Percentiles rank a stretch among this genome's conserved stretches.
These are phyloP conservation scores for Rutstroemia sp. DNA, from an alignment of 2,329 filamentous ascomycete species.

Conservation along the genomic window DNA sequence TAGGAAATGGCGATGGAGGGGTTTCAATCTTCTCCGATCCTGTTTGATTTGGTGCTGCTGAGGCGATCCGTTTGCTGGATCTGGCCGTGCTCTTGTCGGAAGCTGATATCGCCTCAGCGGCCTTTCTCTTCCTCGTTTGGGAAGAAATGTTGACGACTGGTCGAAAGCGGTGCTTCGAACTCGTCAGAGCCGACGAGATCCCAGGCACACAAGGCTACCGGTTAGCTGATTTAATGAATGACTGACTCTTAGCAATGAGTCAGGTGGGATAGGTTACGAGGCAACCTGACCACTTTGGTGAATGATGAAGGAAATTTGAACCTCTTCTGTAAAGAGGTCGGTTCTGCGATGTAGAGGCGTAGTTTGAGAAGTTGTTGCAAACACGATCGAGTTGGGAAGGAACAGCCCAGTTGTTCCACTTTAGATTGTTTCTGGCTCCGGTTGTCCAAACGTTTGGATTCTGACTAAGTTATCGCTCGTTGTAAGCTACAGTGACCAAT, in stretches of 20 bases:
- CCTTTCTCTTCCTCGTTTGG: constrained; percentile 44
- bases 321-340: too few relatives aligned
- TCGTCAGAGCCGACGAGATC: constrained; percentile 22
- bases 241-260: constrained; percentile 1
- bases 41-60: constrained; percentile 28
- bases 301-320: background rate
- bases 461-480: too few relatives aligned
- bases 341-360: too few relatives aligned
- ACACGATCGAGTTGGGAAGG: too few relatives aligned
- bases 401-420: too few relatives aligned
- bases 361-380: too few relatives aligned
- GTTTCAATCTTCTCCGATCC: constrained; percentile 12
- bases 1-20: constrained; percentile 56
- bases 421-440: too few relatives aligned
- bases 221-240: background rate
- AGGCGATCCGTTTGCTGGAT: constrained; percentile 30
- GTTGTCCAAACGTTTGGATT: too few relatives aligned
- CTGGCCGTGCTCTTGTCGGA: constrained; percentile 28
- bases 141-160: constrained; percentile 43
- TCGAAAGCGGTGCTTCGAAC: constrained; percentile 19
- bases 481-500: too few relatives aligned
- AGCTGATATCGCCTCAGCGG: constrained; percentile 36
- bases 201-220: constrained; percentile 26
- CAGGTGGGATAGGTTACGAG: background rate
- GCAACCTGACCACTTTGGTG: background rate